Base-by-base conservation (phyloP, 495 filamentous ascomycete genomes). In the Podospora sp. region DNA sequence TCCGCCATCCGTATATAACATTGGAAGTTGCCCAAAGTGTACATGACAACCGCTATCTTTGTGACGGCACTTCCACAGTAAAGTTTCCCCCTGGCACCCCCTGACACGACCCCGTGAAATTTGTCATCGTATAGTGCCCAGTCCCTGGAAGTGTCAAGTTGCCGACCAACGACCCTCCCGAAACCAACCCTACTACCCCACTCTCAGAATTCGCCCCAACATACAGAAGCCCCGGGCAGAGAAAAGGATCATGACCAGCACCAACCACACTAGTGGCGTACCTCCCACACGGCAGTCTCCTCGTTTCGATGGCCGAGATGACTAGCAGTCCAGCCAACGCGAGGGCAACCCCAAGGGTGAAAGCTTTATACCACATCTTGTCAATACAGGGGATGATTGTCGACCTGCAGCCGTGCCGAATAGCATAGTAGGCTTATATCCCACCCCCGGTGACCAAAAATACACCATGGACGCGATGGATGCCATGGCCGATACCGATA, bases 371-470 rank as follows among this genome's bases (percentile, higher is more conserved):
- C 68, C 49, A 69, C 14, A 18, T 21, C 6, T 51, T 60, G 33
- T 33, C 50, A 18, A 61, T 69, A 14, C 64, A 69, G 16, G 68
- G 67, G 27, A 68, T 71, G 22, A 69, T 25, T 5, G 67, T 67
- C 22, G 67, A 53, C 29, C 24, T 59, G 21, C 27, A 59, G 20
- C 56, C 68, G 36, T 50, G 14, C 16, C 64, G 60, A 21, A 62
- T 8, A 20, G 61, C 50, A 21, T 69, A 69, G 46, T 65, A 72
- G 5, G 52, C 52, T 27, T 66, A 72, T 1, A 66, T n/a, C 6
- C 6, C 5, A 6, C 25, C 21, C 55, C 6, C 55, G 6, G 21
- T 6, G 21, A 58, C 20, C n/a, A n/a, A 29, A 22, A 7, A 18
- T 25, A 58, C 16, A 24, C 55, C 6, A 18, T 7, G 6, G 26